Percentiles rank a stretch among this genome's conserved stretches.
Conservation (phyloP, 345 rosid genomes). For the Hypericum androsaemum region DNA sequence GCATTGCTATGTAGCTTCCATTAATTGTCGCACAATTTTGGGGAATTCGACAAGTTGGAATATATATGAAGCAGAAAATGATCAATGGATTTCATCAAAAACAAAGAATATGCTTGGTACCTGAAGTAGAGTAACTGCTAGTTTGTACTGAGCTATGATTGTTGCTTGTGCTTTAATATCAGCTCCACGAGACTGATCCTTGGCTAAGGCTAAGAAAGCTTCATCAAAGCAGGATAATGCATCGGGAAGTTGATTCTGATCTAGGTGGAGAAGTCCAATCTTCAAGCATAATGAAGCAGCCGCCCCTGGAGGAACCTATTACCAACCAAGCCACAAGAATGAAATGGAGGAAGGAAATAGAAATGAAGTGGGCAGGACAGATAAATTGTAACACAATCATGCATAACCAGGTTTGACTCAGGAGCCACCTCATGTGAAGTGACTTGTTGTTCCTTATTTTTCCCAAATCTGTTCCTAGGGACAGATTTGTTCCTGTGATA, state of each 20-base stretch:
- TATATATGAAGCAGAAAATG: too few species aligned
- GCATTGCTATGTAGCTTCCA: background rate
- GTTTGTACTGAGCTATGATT: constrained; percentile 94
- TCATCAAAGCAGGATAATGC: constrained; percentile 93
- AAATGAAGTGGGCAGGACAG: background rate
- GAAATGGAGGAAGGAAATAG: background rate
- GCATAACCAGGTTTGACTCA: background rate
- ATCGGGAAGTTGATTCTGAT: constrained; percentile 95
- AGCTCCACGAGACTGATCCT: constrained; percentile 92
- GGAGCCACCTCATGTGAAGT: too few species aligned
- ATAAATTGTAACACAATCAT: background rate
- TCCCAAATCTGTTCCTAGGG: too few species aligned
- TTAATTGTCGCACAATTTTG: too few species aligned
- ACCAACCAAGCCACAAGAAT: constrained; percentile 4
- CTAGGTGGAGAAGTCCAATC: constrained; percentile 92
- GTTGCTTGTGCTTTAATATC: constrained; percentile 97
- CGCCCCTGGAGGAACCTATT: constrained; percentile 92
- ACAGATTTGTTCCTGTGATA: too few species aligned
- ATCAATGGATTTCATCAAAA: too few species aligned
- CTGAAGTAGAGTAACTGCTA: constrained; percentile 86
- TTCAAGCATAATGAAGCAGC: constrained; percentile 86
- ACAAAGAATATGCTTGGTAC: constrained; percentile 20
- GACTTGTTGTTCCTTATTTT: too few species aligned
- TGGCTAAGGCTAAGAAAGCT: constrained; percentile 93
- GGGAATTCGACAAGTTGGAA: too few species aligned